Conservation (phyloP, 2,329 filamentous ascomycete species). For the Aspergillus phoenicis region DNA sequence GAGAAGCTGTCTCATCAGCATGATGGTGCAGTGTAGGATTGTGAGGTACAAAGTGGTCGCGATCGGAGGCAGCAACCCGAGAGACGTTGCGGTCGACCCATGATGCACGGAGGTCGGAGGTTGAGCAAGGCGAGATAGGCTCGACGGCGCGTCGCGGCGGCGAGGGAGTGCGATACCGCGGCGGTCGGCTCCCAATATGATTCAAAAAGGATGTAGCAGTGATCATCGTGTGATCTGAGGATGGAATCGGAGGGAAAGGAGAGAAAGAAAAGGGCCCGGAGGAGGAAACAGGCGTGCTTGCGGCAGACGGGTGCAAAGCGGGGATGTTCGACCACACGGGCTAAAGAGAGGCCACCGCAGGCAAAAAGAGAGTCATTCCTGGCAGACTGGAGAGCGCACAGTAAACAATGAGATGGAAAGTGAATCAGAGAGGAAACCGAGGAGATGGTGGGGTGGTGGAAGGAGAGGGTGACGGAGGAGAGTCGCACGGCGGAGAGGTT, state of each 20-base stretch:
- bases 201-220: slow-evolving; percentile 43
- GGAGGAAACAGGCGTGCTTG: slow-evolving; percentile 33
- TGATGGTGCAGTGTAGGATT: slow-evolving; percentile 23
- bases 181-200: slow-evolving; percentile 40
- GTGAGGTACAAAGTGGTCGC: slow-evolving; percentile 25
- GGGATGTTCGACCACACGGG: slow-evolving; percentile 45
- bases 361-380: slow-evolving; percentile 46
- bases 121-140: slow-evolving; percentile 45
- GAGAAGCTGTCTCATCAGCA: slow-evolving; percentile 26
- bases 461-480: slow-evolving; percentile 27
- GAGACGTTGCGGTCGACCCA: slow-evolving; percentile 34
- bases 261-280: slow-evolving; percentile 22
- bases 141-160: slow-evolving; percentile 51
- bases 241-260: slow-evolving; percentile 14
- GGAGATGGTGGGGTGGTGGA: slow-evolving; percentile 21
- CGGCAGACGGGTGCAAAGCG: slow-evolving; percentile 45
- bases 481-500: slow-evolving; percentile 29
- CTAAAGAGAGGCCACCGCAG: slow-evolving; percentile 43
- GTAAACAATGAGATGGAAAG: slow-evolving; percentile 25
- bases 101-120: slow-evolving; percentile 33
- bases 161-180: slow-evolving; percentile 50
- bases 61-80: slow-evolving; percentile 29
- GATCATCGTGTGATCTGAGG: slow-evolving; percentile 35
- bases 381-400: slow-evolving; percentile 32
- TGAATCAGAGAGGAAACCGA: slow-evolving; percentile 23